These are phyloP conservation scores for Pichia phayaonensis DNA, from an alignment of 805 yeast genomes.

Conservation along the genomic window DNA sequence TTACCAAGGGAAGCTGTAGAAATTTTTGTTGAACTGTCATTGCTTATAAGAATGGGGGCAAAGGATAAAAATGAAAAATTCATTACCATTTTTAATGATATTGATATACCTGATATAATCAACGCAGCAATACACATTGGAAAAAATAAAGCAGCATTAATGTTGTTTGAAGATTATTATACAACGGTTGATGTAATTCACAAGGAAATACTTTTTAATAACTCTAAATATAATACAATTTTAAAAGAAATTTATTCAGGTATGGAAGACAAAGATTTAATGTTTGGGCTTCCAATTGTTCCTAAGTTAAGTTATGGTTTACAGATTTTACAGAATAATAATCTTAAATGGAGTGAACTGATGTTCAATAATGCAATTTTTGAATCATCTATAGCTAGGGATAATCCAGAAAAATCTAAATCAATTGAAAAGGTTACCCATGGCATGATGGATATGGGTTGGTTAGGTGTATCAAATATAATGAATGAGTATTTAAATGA, in stretches of 20 bases:
- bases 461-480: constrained; percentile 47
- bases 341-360: constrained; percentile 25
- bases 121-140: constrained; percentile 28
- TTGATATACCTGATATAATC: constrained; percentile 27
- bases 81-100: constrained; percentile 20
- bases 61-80: constrained; percentile 23
- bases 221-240: constrained; percentile 8
- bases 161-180: constrained; percentile 41
- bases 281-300: constrained; percentile 56
- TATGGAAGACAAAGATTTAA: constrained; percentile 56
- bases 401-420: not conserved
- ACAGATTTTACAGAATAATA: constrained; percentile 30
- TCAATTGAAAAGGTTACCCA: constrained; percentile 20
- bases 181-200: constrained; percentile 8
- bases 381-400: constrained; percentile 34
- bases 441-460: constrained; percentile 43
- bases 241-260: constrained; percentile 37
- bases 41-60: constrained; percentile 36
- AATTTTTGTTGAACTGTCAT: constrained; percentile 25
- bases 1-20: constrained; percentile 12
- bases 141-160: constrained; percentile 35
- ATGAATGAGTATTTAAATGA: constrained; percentile 15
- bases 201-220: not conserved
- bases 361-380: constrained; percentile 49
- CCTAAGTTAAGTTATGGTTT: constrained; percentile 48